phyloP scores from a whole-genome alignment of 2,329 filamentous ascomycete genomes.

The Colletotrichum sp. region DNA sequence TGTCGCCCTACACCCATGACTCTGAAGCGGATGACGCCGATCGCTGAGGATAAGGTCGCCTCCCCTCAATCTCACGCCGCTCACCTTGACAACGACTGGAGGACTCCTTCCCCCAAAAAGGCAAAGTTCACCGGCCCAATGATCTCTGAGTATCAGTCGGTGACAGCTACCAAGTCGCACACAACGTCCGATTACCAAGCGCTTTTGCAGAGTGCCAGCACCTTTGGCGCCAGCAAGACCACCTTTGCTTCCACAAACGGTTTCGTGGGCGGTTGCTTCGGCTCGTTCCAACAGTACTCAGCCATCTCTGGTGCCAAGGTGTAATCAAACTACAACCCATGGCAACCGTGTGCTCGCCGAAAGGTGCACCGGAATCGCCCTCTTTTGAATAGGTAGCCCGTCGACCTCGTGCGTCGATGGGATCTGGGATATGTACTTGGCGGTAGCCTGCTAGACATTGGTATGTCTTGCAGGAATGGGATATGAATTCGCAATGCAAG shows the following conservation, averaged over 20 bases:
- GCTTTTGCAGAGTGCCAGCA: not conserved
- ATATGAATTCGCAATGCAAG: not conserved
- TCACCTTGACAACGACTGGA: not conserved
- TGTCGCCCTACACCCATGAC: not conserved
- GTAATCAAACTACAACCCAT: not conserved
- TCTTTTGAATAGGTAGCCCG: not conserved
- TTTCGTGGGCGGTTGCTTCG: not conserved
- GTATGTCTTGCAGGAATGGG: not conserved
- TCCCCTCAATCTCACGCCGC: not conserved
- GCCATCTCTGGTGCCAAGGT: not conserved
- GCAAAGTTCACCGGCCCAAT: not conserved
- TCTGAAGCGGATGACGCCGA: not conserved
- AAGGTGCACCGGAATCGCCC: not conserved
- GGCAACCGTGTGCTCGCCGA: not conserved
- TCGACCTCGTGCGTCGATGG: not conserved
- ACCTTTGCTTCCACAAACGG: not conserved
- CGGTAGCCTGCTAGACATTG: not conserved
- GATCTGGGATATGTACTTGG: not conserved
- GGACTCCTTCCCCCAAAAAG: not conserved
- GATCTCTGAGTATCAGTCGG: not conserved
- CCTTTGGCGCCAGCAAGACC: not conserved
- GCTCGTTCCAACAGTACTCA: not conserved
- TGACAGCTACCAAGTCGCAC: not conserved
- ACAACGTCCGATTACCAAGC: not conserved
- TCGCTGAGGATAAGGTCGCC: not conserved